Evolutionary conservation across 2,329 filamentous ascomycete genomes (phyloP).

Genomic region (Hypoxylon sp.): DNA sequence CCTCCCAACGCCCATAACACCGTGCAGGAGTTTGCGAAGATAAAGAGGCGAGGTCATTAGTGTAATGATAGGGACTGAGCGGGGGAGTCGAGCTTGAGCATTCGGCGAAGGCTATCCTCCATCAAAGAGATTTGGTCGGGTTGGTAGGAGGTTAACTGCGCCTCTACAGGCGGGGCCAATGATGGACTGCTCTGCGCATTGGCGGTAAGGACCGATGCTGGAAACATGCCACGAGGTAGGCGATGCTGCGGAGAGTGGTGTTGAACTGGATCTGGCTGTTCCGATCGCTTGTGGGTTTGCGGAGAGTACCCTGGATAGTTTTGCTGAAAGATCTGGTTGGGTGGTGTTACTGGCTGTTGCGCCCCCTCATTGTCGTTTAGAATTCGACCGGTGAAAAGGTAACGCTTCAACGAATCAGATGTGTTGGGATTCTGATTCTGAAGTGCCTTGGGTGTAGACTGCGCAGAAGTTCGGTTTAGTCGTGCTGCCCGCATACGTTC

Average conservation of each 20-base stretch:
- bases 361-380: slow-evolving; percentile 29
- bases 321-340: slow-evolving; percentile 9
- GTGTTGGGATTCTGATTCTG: slow-evolving; percentile 51
- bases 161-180: slow-evolving; percentile 31
- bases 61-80: slow-evolving; percentile 32
- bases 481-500: slow-evolving; percentile 73
- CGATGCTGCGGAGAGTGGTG: slow-evolving; percentile 27
- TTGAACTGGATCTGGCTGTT: slow-evolving; percentile 29
- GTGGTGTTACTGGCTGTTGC: slow-evolving; percentile 28
- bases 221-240: slow-evolving; percentile 50
- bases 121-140: slow-evolving; percentile 63
- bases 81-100: slow-evolving; percentile 61
- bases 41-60: slow-evolving; percentile 20
- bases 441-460: slow-evolving; percentile 40
- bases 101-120: slow-evolving; percentile 68
- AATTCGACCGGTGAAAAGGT: slow-evolving; percentile 64
- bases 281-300: slow-evolving; percentile 23
- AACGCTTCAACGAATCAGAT: slow-evolving; percentile 70
- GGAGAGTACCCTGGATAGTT: slow-evolving; percentile 4
- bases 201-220: slow-evolving; percentile 47
- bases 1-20: slow-evolving; percentile 44
- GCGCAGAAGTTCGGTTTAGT: slow-evolving; percentile 49
- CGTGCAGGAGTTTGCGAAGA: slow-evolving; percentile 31
- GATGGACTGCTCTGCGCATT: slow-evolving; percentile 40
- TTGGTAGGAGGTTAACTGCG: slow-evolving; percentile 41